phyloP scores from a whole-genome alignment of 2,329 filamentous ascomycete species.

The Aspergillus niger region DNA sequence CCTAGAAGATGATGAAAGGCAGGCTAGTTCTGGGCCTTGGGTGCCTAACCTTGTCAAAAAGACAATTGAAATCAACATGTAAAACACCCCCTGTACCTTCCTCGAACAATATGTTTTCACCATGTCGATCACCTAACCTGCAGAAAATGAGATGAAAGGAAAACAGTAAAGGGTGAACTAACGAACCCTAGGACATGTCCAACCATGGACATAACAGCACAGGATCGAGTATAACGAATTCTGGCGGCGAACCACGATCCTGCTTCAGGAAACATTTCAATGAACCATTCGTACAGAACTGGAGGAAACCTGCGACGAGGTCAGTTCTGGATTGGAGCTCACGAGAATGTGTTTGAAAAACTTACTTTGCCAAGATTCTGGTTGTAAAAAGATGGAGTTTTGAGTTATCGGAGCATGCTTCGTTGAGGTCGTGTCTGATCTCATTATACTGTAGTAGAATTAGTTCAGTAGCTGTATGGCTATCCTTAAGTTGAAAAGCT shows the following conservation, averaged over 20 bases:
- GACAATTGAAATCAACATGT: constrained; percentile 99
- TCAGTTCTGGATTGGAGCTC: constrained; percentile 14
- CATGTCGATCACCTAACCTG: constrained; percentile 86
- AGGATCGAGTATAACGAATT: constrained; percentile 86
- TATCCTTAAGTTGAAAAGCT: constrained; percentile 14
- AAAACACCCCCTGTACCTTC: constrained; percentile 91
- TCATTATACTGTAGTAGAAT: constrained; percentile 62
- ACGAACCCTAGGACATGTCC: constrained; percentile 78
- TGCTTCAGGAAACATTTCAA: constrained; percentile 90
- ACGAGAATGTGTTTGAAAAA: neutral
- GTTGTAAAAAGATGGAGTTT: constrained; percentile 74
- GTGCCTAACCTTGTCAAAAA: constrained; percentile 77
- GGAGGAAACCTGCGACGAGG: constrained; percentile 66
- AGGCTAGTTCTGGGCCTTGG: neutral
- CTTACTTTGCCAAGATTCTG: constrained; percentile 53
- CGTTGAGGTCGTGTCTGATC: constrained; percentile 62
- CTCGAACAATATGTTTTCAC: constrained; percentile 94
- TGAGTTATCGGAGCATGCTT: constrained; percentile 63
- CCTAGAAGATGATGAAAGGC: neutral
- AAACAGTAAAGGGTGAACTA: neutral
- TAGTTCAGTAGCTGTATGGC: neutral
- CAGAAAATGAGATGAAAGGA: constrained; percentile 12
- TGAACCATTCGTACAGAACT: constrained; percentile 90
- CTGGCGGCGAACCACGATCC: constrained; percentile 89
- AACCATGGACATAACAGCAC: constrained; percentile 99